Conservation (phyloP, 2,329 filamentous ascomycete genomes). For the Annulohypoxylon truncatum region DNA sequence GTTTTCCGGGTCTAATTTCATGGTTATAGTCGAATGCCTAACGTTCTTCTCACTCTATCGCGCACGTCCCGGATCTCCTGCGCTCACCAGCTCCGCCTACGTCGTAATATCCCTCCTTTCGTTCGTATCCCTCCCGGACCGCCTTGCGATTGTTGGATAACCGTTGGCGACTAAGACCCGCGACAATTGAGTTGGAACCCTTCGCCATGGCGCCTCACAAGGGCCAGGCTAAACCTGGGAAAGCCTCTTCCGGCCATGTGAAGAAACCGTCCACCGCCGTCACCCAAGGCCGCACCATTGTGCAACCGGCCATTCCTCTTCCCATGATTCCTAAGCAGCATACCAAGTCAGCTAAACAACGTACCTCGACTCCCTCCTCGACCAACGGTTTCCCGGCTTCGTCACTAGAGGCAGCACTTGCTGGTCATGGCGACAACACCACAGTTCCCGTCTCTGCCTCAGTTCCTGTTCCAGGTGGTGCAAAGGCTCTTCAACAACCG, state of each 20-base stretch:
- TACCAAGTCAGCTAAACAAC: constrained; percentile 37
- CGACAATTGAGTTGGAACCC: constrained; percentile 7
- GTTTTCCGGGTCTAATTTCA: constrained; percentile 42
- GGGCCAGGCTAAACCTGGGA: constrained; percentile 44
- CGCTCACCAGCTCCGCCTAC: constrained; percentile 27
- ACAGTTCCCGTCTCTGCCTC: neutral
- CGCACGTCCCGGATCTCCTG: constrained; percentile 43
- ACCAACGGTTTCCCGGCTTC: constrained; percentile 44
- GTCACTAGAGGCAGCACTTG: constrained; percentile 50
- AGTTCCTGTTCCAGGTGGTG: constrained; percentile 17
- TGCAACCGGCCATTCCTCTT: constrained; percentile 50
- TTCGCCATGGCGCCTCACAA: constrained; percentile 48
- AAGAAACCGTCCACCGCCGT: constrained; percentile 41
- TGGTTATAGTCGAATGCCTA: constrained; percentile 39
- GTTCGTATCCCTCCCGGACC: constrained; percentile 4
- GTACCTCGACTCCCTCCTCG: constrained; percentile 25
- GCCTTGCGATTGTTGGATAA: constrained; percentile 11
- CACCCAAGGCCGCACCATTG: constrained; percentile 41
- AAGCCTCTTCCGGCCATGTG: constrained; percentile 42
- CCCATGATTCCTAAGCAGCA: constrained; percentile 46
- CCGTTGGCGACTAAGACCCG: constrained; percentile 12
- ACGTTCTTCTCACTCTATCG: constrained; percentile 30
- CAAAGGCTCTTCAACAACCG: constrained; percentile 28
- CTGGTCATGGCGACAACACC: constrained; percentile 43
- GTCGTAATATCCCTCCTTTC: neutral